A percentile compares a stretch with the other conserved stretches of the same genome.
These are phyloP conservation scores for Hymenochaete sp. DNA, from an alignment of 1,284 basidiomycete genomes.

Conservation along the genomic window DNA sequence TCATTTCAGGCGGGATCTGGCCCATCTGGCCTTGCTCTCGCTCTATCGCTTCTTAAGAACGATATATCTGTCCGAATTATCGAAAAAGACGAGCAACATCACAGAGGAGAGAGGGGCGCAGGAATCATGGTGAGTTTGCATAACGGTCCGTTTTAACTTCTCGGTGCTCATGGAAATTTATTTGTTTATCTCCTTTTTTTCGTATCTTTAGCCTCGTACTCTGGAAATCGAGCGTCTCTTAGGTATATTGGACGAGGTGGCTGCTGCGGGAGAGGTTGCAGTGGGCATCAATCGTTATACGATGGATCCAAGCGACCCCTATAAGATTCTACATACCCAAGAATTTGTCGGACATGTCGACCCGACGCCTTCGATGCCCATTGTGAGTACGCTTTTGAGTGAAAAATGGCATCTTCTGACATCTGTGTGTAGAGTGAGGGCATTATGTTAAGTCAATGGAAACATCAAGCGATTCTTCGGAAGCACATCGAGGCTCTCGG, in stretches of 20 bases:
- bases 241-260: conserved; percentile 4
- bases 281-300: too few relatives aligned
- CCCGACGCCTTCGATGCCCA: conserved; percentile 10
- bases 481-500: conserved; percentile 15
- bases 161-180: too few relatives aligned
- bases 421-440: neutral
- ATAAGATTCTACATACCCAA: neutral
- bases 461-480: conserved; percentile 14
- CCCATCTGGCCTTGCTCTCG: conserved; percentile 8
- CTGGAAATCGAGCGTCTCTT: conserved; percentile 16
- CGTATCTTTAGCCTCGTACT: conserved; percentile 12
- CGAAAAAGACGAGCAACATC: conserved; percentile 8
- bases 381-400: conserved; percentile 6
- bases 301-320: too few relatives aligned
- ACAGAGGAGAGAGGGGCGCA: neutral
- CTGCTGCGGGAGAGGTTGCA: neutral
- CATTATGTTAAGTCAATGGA: conserved; percentile 10
- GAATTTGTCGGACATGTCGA: conserved; percentile 2
- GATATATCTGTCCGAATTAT: conserved; percentile 13
- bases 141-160: too few relatives aligned
- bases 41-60: conserved; percentile 13
- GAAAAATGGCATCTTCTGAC: neutral
- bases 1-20: conserved; percentile 12
- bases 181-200: too few relatives aligned
- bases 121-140: neutral